Base-by-base conservation (phyloP, 371 early-diverging fungal species). In the Mortierella sp. region DNA sequence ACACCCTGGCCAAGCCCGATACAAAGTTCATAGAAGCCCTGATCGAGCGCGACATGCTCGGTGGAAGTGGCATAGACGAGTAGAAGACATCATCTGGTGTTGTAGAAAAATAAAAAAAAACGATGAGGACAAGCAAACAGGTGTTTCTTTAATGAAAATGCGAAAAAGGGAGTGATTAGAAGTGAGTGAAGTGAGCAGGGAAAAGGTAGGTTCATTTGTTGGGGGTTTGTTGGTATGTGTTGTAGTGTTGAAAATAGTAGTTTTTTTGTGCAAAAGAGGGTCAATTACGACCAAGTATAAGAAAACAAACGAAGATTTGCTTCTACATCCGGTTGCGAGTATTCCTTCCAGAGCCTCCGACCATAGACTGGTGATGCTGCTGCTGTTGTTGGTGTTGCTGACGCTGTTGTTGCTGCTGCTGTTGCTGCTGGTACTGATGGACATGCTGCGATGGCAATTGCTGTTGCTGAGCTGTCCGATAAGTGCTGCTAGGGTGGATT, bases 11-110 rank as follows among this genome's bases (percentile, higher is more conserved):
- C 6, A 88, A 90, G 70, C 95, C 95, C 0, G 96, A 96, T 77
- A 85, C 89, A 31, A 89, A 88, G 34, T 95, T 92, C 85, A 93
- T 95, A 79, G 95, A 95, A 79, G 90, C 89, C 1, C 69, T 95
- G 66, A 85, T 96, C 65, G 92, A 93, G 64, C 89, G 88, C 67
- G 96, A 96, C 63, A 85, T 96, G 55, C 79, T 95, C 67, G 92
- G 92, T 61, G 90, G 89, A 26, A 81, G 70, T 31, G 70, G 76
- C 58, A 48, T 81, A 11, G 81, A 81, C 19, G 81, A 81, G 31
- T 81, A 73, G 65, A 66, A n/a, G n/a, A n/a, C n/a, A n/a, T n/a
- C n/a, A n/a, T n/a, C n/a, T n/a, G n/a, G n/a, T n/a, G n/a, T n/a
- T n/a, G 11, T 4, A 47, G 11, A 24, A 37, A 41, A 45, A 29